Conservation (phyloP, 2,329 filamentous ascomycete species). For the Pseudogymnoascus sp. region DNA sequence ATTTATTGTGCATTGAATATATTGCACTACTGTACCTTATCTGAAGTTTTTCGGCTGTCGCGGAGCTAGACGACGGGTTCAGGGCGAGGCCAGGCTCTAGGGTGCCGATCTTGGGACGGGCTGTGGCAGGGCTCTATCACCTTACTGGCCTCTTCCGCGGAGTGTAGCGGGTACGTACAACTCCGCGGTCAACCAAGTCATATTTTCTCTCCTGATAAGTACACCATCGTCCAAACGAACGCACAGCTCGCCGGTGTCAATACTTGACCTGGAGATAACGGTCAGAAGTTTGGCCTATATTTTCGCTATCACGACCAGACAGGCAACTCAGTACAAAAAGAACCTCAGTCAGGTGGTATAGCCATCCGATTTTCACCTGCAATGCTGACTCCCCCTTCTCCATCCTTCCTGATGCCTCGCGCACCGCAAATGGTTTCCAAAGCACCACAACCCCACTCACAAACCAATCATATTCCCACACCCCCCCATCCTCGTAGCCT, state of each 20-base stretch:
- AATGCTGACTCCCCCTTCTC: not conserved
- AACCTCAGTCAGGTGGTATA: not conserved
- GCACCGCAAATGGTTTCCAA: not conserved
- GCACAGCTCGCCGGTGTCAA: not conserved
- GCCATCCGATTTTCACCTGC: not conserved
- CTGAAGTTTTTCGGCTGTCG: not conserved
- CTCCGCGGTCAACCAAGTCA: not conserved
- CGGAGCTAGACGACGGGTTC: constrained; percentile 1
- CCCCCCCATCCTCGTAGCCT: not conserved
- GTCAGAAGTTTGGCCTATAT: not conserved
- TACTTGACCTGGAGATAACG: not conserved
- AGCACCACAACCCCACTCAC: not conserved
- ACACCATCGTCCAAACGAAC: not conserved
- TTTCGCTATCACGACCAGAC: not conserved
- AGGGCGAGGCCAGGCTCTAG: not conserved
- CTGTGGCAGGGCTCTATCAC: not conserved
- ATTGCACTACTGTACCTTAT: constrained; percentile 5
- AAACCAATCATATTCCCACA: not conserved
- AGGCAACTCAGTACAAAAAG: not conserved
- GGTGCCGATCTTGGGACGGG: not conserved
- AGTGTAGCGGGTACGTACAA: not conserved
- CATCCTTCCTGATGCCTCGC: not conserved
- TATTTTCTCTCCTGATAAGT: not conserved
- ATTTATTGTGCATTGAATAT: not conserved
- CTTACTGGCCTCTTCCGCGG: not conserved